Percentiles rank a stretch among this genome's conserved stretches.
Evolutionary conservation across 306 rosid genomes (phyloP).

Genomic region (Myrica gale): DNA sequence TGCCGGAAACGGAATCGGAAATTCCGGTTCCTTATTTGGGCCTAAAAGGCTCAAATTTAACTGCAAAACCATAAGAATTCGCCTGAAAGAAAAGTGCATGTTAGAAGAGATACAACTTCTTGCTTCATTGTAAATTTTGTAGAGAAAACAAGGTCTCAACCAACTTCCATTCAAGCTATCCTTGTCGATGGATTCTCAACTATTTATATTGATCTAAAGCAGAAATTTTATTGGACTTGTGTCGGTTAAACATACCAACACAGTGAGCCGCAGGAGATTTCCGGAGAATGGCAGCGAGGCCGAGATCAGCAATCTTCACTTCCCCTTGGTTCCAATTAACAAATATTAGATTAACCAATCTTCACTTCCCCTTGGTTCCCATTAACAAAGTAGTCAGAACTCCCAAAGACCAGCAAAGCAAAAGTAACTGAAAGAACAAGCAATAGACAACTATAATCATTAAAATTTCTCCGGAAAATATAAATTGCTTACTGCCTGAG

Average conservation of each 20-base stretch:
- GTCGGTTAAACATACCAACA: conserved; percentile 57
- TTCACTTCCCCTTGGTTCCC: conserved; percentile 99
- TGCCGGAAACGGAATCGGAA: no score
- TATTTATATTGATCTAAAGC: background rate
- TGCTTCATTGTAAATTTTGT: conserved; percentile 14
- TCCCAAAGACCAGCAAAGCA: conserved; percentile 27
- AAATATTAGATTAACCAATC: no score
- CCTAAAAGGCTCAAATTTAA: background rate
- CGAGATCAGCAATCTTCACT: conserved; percentile 96
- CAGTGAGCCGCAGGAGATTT: conserved; percentile 91
- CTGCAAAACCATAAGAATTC: conserved; percentile 22
- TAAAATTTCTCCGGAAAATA: background rate
- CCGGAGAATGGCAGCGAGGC: conserved; percentile 80
- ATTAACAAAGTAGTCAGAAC: conserved; percentile 56
- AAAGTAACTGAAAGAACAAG: conserved; percentile 6
- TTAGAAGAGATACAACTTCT: conserved; percentile 2
- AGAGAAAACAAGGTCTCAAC: conserved; percentile 20
- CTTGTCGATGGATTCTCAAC: background rate
- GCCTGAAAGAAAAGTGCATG: background rate
- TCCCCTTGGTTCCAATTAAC: no score
- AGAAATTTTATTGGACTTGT: conserved; percentile 5
- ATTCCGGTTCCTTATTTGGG: no score
- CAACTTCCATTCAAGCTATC: conserved; percentile 7
- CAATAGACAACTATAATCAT: background rate
- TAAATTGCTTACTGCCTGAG: conserved; percentile 72